Evolutionary conservation across 768 basidiomycete genomes (phyloP).

Genomic region (Leccinum longicurvipes): DNA sequence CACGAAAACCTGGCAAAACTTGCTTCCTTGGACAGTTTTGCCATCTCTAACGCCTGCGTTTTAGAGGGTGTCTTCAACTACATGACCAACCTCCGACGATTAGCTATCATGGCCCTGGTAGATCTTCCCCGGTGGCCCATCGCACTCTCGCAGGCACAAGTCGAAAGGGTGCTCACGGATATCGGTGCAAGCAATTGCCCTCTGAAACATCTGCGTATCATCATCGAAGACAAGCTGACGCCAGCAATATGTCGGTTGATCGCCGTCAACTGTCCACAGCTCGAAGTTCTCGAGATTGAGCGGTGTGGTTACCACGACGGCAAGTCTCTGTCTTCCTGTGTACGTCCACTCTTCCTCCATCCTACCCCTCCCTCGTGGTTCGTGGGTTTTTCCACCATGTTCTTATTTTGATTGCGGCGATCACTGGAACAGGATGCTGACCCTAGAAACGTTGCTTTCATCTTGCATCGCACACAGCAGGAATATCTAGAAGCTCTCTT

Average conservation of each 20-base stretch:
- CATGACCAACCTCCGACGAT: slow-evolving; percentile 26
- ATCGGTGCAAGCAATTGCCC: slow-evolving; percentile 31
- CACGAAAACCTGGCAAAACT: slow-evolving; percentile 26
- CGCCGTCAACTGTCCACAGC: slow-evolving; percentile 28
- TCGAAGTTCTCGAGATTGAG: slow-evolving; percentile 34
- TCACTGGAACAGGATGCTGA: slow-evolving; percentile 29
- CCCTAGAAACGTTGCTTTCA: slow-evolving; percentile 28
- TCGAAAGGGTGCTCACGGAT: slow-evolving; percentile 29
- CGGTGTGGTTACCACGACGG: slow-evolving; percentile 37
- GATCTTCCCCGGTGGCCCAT: slow-evolving; percentile 37
- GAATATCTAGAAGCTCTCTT: slow-evolving; percentile 34
- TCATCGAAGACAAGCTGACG: slow-evolving; percentile 35
- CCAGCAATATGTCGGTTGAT: slow-evolving; percentile 29
- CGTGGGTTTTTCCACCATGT: slow-evolving; percentile 11
- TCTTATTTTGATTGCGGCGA: slow-evolving; percentile 20
- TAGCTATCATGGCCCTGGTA: slow-evolving; percentile 33
- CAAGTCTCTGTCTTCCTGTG: slow-evolving; percentile 34
- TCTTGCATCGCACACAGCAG: slow-evolving; percentile 28
- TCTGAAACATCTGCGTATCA: slow-evolving; percentile 33
- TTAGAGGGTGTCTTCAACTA: slow-evolving; percentile 30
- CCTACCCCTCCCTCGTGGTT: slow-evolving; percentile 8
- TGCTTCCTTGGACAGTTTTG: slow-evolving; percentile 34
- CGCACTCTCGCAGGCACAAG: slow-evolving; percentile 32
- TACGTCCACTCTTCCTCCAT: slow-evolving; percentile 26
- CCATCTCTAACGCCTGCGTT: slow-evolving; percentile 34